These are phyloP conservation scores for Chernovozyma aurita DNA, from an alignment of 1,139 yeast genomes.

Conservation along the genomic window DNA sequence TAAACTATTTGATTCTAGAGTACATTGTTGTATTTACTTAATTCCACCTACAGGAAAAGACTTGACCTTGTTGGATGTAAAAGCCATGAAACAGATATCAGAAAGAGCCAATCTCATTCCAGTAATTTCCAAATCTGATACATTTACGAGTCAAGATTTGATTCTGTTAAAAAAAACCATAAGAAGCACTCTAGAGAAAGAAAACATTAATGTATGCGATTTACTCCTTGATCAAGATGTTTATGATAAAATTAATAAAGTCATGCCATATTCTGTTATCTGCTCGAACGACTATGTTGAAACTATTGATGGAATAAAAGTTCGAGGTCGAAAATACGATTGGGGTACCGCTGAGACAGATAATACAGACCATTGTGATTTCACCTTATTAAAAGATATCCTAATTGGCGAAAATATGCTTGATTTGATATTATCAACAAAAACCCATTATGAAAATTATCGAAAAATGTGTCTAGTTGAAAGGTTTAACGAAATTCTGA, in stretches of 20 bases:
- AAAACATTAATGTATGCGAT: constrained; percentile 56
- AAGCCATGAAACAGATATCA: constrained; percentile 63
- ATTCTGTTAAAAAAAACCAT: constrained; percentile 41
- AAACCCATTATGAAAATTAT: constrained; percentile 51
- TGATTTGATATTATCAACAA: constrained; percentile 56
- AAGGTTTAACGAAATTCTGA: constrained; percentile 12
- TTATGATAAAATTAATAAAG: constrained; percentile 21
- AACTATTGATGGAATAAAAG: constrained; percentile 31
- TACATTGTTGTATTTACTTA: constrained; percentile 76
- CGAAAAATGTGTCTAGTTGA: constrained; percentile 42
- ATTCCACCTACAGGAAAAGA: constrained; percentile 54
- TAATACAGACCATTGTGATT: constrained; percentile 64
- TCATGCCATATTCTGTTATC: constrained; percentile 59
- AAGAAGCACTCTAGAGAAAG: constrained; percentile 35
- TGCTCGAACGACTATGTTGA: constrained; percentile 38
- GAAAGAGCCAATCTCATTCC: constrained; percentile 71
- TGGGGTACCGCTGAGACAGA: constrained; percentile 80
- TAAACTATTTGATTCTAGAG: constrained; percentile 49
- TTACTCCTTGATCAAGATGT: constrained; percentile 43
- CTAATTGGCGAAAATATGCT: constrained; percentile 53
- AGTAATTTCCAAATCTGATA: constrained; percentile 71
- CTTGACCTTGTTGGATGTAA: constrained; percentile 56
- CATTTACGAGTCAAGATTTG: constrained; percentile 44
- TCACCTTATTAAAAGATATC: constrained; percentile 45
- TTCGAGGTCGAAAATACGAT: constrained; percentile 61